phyloP scores from a whole-genome alignment of 148 eudicot species.

The Euryodendron excelsum region DNA sequence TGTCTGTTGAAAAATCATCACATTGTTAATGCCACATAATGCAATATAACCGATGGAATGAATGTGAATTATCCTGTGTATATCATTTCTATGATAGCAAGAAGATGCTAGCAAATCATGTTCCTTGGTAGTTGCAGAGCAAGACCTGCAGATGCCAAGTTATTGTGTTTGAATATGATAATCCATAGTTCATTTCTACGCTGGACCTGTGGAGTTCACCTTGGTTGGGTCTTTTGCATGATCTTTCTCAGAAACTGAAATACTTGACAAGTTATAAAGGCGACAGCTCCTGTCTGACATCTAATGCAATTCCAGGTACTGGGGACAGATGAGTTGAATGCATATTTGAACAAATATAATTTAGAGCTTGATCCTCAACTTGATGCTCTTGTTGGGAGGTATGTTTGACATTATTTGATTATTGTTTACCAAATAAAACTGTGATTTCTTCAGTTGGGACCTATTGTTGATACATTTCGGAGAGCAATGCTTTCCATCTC shows the following conservation, averaged over 20 bases:
- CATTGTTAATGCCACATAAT: not conserved
- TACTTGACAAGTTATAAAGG: not conserved
- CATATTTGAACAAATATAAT: constrained; percentile 43
- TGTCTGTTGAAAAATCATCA: not conserved
- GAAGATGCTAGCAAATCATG: not conserved
- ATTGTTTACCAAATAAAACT: not conserved
- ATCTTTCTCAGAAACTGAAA: not conserved
- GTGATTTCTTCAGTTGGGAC: constrained; percentile 2
- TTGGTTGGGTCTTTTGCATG: not conserved
- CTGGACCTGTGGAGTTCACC: not conserved
- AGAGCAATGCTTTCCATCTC: not conserved
- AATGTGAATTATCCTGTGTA: not conserved
- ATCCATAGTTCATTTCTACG: not conserved
- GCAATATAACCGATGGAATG: not conserved
- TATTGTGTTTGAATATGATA: not conserved
- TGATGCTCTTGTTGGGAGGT: constrained; percentile 56
- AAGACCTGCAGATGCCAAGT: constrained; percentile 6
- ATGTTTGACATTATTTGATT: not conserved
- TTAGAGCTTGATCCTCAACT: constrained; percentile 56
- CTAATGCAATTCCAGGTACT: constrained; percentile 38
- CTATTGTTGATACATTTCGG: not conserved
- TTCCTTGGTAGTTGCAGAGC: not conserved
- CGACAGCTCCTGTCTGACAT: constrained; percentile 1
- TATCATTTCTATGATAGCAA: not conserved
- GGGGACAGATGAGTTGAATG: constrained; percentile 50